phyloP scores from a whole-genome alignment of 345 rosid species.

The Linum usitatissimum region DNA sequence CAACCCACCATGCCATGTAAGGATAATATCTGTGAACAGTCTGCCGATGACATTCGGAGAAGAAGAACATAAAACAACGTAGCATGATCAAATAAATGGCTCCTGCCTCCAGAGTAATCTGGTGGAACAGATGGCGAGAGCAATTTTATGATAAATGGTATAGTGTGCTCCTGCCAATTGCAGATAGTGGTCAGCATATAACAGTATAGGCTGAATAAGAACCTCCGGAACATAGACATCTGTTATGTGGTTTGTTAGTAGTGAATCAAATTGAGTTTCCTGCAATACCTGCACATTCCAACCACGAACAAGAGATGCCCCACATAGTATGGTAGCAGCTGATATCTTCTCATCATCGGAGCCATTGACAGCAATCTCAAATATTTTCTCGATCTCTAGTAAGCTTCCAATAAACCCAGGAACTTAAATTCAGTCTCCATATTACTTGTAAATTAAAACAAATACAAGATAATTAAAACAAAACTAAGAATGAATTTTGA shows the following conservation, averaged over 20 bases:
- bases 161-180: not conserved
- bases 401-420: constrained; percentile 23
- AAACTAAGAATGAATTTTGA: too few relatives aligned
- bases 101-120: not conserved
- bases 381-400: constrained; percentile 47
- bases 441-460: constrained; percentile 50
- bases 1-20: constrained; percentile 1
- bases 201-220: not conserved
- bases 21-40: not conserved
- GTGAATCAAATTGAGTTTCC: constrained; percentile 1
- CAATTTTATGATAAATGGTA: not conserved
- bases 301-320: constrained; percentile 51
- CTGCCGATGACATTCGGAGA: not conserved
- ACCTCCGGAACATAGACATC: not conserved
- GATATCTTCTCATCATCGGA: constrained; percentile 38
- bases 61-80: not conserved
- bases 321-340: constrained; percentile 56
- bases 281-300: constrained; percentile 60
- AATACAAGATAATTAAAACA: constrained; percentile 7
- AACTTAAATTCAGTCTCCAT: constrained; percentile 44
- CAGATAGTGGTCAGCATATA: not conserved
- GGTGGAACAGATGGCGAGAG: not conserved
- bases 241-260: not conserved
- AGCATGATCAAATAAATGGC: not conserved
- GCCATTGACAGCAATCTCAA: constrained; percentile 46